These are phyloP conservation scores for Cercophora newfieldiana DNA, from an alignment of 495 filamentous ascomycete genomes.

Conservation along the genomic window DNA sequence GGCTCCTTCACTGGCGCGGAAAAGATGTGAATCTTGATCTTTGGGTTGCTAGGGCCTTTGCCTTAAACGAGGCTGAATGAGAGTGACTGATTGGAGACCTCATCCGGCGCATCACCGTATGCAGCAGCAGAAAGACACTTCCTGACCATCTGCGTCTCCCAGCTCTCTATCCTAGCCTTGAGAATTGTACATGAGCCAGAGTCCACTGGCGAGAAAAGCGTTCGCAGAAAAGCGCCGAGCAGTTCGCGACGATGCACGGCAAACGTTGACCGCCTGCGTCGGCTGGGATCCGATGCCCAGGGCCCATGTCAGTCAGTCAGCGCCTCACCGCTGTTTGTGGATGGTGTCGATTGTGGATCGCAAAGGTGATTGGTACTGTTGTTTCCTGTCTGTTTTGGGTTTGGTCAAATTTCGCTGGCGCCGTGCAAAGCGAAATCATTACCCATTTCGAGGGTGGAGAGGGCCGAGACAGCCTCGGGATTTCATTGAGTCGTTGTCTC, in stretches of 20 bases:
- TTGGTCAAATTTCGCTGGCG: not conserved
- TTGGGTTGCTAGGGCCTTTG: not conserved
- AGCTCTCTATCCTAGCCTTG: slow-evolving; percentile 3
- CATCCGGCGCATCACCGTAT: not conserved
- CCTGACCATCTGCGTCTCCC: not conserved
- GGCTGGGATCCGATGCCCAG: not conserved
- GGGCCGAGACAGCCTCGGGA: not conserved
- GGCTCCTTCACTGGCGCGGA: not conserved
- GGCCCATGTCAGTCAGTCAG: not conserved
- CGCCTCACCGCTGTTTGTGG: not conserved
- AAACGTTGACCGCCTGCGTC: not conserved
- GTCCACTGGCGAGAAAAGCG: slow-evolving; percentile 8
- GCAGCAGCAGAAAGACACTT: slow-evolving; percentile 4
- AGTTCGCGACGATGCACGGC: slow-evolving; percentile 5
- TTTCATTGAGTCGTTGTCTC: not conserved
- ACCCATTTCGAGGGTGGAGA: not conserved
- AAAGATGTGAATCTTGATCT: not conserved
- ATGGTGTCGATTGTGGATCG: no score
- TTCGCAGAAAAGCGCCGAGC: slow-evolving; percentile 14
- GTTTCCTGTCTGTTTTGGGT: not conserved
- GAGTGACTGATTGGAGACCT: not conserved
- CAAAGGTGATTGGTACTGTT: no score
- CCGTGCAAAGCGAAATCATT: not conserved
- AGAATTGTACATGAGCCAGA: not conserved
- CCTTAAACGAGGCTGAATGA: not conserved